A percentile compares a stretch with the other conserved stretches of the same genome.
phyloP scores from a whole-genome alignment of 768 basidiomycete genomes.

The Boletus reticuloceps region DNA sequence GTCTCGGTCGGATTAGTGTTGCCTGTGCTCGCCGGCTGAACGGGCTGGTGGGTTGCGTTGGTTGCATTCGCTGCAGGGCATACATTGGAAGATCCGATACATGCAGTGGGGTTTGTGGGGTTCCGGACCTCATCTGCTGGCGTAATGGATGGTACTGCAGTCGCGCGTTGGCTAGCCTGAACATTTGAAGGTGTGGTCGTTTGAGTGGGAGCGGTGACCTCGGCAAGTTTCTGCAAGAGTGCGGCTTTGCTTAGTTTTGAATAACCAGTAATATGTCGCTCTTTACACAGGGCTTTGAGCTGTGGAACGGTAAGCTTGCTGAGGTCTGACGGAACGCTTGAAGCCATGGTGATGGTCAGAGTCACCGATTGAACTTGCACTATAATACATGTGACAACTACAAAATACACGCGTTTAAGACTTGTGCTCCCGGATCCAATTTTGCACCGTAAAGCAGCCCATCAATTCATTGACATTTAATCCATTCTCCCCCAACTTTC shows the following conservation, averaged over 20 bases:
- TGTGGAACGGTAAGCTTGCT: slow-evolving; percentile 55
- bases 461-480: slow-evolving; percentile 16
- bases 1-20: neutral
- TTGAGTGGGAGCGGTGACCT: neutral
- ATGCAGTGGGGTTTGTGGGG: neutral
- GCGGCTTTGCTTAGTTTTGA: slow-evolving; percentile 63
- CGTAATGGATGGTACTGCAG: neutral
- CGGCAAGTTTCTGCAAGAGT: slow-evolving; percentile 48
- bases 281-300: slow-evolving; percentile 68
- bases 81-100: neutral
- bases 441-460: slow-evolving; percentile 12
- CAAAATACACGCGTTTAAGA: too few relatives aligned
- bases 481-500: slow-evolving; percentile 11
- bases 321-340: slow-evolving; percentile 13
- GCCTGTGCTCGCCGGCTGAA: neutral
- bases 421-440: slow-evolving; percentile 17
- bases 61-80: neutral
- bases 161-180: neutral
- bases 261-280: slow-evolving; percentile 56
- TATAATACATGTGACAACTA: too few relatives aligned
- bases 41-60: neutral
- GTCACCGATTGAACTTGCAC: neutral
- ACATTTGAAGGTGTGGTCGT: neutral
- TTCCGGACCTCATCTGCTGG: neutral
- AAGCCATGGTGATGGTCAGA: slow-evolving; percentile 10